Base-by-base conservation (phyloP, 306 rosid genomes). In the Rosa chinensis region DNA sequence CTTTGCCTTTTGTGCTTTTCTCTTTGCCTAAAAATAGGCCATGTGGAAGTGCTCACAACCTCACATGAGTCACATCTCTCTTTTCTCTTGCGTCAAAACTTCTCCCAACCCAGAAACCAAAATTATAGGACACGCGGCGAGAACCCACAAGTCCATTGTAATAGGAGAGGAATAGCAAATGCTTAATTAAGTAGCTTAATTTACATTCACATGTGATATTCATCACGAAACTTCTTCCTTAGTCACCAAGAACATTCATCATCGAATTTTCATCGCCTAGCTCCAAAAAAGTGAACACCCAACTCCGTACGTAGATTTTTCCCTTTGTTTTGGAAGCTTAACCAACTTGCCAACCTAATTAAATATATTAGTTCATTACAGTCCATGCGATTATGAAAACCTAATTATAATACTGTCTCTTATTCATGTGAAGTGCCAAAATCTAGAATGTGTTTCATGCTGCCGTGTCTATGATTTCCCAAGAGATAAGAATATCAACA, bases 21-120 rank as follows among this genome's bases (percentile, higher is more conserved):
- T 35, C 42, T 14, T 35, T 16, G 14, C 59, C 58, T 75, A 43
- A 25, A 1, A n/a, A 3, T 1, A 17, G 1, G 72, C 49, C 48
- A 66, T 6, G 47, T 42, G 42, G 6, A 37, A 14, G 63, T 74
- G 88, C 82, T 85, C 89, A 82, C 90, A 53, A 42, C 7, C 79
- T 23, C 78, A 50, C 37, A 32, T 32, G 37, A 43, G 45, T 43
- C 45, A 32, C 67, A 42, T n/a, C 44, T 0, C 35, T 23, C 49
- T 44, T 76, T 13, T 45, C 63, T 72, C 79, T 78, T 70, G 66
- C 90, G 79, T 85, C 83, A 80, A 83, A 86, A 79, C 66, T 81
- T 17, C 10, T 2, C 32, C 20, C 58, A 70, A 70, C 44, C 75
- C 25, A 11, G 8, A 45, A 43, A 69, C 73, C 56, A 48, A 37